Conservation (phyloP, 148 eudicot species). For the Vaccinium corymbosum region DNA sequence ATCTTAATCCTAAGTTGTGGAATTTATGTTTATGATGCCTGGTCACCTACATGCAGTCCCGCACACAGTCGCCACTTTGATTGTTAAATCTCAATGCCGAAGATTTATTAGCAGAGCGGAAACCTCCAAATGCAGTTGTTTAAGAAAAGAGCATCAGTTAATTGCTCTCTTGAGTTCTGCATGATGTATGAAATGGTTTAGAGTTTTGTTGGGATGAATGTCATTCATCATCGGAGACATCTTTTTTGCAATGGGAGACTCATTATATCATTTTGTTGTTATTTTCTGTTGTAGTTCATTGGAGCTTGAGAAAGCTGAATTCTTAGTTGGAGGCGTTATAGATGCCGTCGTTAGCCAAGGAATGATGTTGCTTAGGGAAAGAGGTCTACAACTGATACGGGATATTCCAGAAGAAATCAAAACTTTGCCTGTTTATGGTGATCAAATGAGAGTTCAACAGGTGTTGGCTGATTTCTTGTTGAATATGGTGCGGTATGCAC, state of each 20-base stretch:
- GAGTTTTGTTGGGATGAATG: not conserved
- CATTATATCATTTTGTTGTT: not conserved
- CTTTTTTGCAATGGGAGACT: not conserved
- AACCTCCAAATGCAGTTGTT: not conserved
- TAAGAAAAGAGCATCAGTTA: not conserved
- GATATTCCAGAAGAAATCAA: constrained; percentile 92
- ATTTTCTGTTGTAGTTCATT: constrained; percentile 39
- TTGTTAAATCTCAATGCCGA: not conserved
- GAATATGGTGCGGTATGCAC: constrained; percentile 80
- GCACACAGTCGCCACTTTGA: not conserved
- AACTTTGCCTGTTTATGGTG: constrained; percentile 66
- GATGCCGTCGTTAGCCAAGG: constrained; percentile 93
- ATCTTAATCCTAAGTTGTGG: not conserved
- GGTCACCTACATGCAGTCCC: not conserved
- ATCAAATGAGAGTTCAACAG: constrained; percentile 82
- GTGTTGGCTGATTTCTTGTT: constrained; percentile 70
- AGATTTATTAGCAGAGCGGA: not conserved
- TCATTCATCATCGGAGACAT: not conserved
- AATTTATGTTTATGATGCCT: not conserved
- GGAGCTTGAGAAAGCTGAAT: constrained; percentile 67
- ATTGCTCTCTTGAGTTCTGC: not conserved
- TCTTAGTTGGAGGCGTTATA: constrained; percentile 69
- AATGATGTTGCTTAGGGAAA: constrained; percentile 69
- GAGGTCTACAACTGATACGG: constrained; percentile 71
- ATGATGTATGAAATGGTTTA: not conserved